phyloP scores from a whole-genome alignment of 768 basidiomycete species.

The Leucosporidium creatinivorum region DNA sequence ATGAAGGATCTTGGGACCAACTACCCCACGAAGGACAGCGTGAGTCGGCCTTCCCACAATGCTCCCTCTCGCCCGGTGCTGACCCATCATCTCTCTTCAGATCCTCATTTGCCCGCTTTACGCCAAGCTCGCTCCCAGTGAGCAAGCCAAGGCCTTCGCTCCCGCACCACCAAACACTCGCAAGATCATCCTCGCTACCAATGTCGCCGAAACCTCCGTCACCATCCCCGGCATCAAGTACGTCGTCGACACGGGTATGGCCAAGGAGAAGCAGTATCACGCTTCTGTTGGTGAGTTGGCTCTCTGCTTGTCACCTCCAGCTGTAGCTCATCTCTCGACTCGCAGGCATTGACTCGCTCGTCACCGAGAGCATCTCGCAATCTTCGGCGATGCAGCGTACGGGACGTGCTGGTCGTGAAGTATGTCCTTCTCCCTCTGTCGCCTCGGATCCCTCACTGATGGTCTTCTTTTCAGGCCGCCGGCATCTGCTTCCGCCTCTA shows the following conservation, averaged over 20 bases:
- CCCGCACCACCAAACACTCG: slow-evolving; percentile 55
- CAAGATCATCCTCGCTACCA: slow-evolving; percentile 92
- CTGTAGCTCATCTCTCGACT: background rate
- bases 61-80: background rate
- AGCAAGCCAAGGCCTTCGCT: slow-evolving; percentile 71
- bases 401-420: slow-evolving; percentile 93
- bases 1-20: slow-evolving; percentile 15
- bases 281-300: slow-evolving; percentile 34
- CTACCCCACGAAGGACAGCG: slow-evolving; percentile 1
- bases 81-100: slow-evolving; percentile 42
- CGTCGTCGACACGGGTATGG: slow-evolving; percentile 92
- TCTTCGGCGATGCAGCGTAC: slow-evolving; percentile 80
- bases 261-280: slow-evolving; percentile 80
- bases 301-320: background rate
- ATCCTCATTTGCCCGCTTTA: slow-evolving; percentile 74
- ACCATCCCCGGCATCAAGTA: slow-evolving; percentile 93
- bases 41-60: background rate
- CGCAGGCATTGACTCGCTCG: slow-evolving; percentile 76
- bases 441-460: background rate
- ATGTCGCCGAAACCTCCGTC: slow-evolving; percentile 96
- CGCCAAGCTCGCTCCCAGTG: slow-evolving; percentile 68
- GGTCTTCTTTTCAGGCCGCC: slow-evolving; percentile 49
- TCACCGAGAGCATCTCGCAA: slow-evolving; percentile 74
- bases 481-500: slow-evolving; percentile 90
- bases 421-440: slow-evolving; percentile 37